Evolutionary conservation across 192 early-diverging fungal species (phyloP), one percentile per base, ranked within the genome.

Genomic region (Thoreauomyces humboldtii): DNA sequence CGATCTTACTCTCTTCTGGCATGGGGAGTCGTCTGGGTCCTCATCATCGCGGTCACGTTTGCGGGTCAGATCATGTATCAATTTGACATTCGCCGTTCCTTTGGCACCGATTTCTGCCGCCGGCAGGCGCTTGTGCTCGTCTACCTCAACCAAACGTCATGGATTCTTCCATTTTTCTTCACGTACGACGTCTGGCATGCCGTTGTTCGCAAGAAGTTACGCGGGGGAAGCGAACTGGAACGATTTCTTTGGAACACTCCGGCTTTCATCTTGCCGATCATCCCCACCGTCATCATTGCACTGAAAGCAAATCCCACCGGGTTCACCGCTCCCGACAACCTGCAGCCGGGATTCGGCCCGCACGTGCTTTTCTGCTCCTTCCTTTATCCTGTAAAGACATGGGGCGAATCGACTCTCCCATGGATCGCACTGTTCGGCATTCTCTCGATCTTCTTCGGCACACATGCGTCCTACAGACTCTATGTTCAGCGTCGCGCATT

Each of bases 291-390:
- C 14, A 25, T 66, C 24, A 22, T 57, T 24, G 28, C 37, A 25
- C 17, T 66, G 17, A 55, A 57, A n/a, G 64, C 64, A 4, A 66
- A 66, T 43, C 64, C 64, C 11, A 31, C 35, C 34, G 33, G 51
- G 0, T 19, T 66, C 14, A 14, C 21, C 9, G 25, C 54, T 22
- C 64, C 64, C 17, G 44, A 15, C 19, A 66, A 57, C 25, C 41
- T 66, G 25, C 53, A 57, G 1, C 64, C 64, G 12, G 64, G 64
- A 17, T 66, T 57, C 35, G 51, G 25, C 7, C 64, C 64, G 17
- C 62, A 64, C 35, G 50, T 64, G 17, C 41, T 66, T 24, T 66
- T 44, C 28, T 66, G 64, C 64, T 29, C 64, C n/a, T 66, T 43
- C 25, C 24, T 31, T 7, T 66, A 57, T 27, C 64, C 64, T 19